phyloP scores from a whole-genome alignment of 2,329 filamentous ascomycete genomes.

The Shiraia bambusicola region DNA sequence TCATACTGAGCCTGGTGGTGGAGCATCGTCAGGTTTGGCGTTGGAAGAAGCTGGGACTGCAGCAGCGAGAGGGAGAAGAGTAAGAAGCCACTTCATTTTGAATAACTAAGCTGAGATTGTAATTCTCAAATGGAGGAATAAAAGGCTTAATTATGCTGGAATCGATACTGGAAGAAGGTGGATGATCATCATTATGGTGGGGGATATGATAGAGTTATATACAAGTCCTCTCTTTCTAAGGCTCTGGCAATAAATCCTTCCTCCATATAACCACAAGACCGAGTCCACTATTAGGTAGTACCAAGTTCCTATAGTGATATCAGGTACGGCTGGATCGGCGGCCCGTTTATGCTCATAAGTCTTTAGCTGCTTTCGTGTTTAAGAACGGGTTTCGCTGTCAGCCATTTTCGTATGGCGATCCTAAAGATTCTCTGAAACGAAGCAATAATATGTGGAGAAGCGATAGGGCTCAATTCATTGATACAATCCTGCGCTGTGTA shows the following conservation, averaged over 20 bases:
- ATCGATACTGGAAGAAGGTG: slow-evolving; percentile 26
- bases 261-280: slow-evolving; percentile 16
- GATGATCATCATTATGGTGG: slow-evolving; percentile 35
- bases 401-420: slow-evolving; percentile 4
- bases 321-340: slow-evolving; percentile 37
- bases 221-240: slow-evolving; percentile 22
- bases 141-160: slow-evolving; percentile 18
- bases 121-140: slow-evolving; percentile 14
- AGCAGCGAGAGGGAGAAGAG: slow-evolving; percentile 37
- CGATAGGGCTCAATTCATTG: slow-evolving; percentile 12
- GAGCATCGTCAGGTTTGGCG: slow-evolving; percentile 28
- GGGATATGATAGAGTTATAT: slow-evolving; percentile 35
- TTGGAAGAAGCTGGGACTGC: slow-evolving; percentile 26
- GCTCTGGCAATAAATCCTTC: slow-evolving; percentile 18
- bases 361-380: slow-evolving; percentile 39
- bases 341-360: slow-evolving; percentile 32
- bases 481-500: slow-evolving; percentile 9
- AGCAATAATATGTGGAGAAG: slow-evolving; percentile 19
- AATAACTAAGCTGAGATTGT: slow-evolving; percentile 14
- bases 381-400: slow-evolving; percentile 5
- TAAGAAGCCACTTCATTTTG: slow-evolving; percentile 44
- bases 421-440: slow-evolving; percentile 13
- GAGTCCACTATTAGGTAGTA: slow-evolving; percentile 27
- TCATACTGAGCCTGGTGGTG: slow-evolving; percentile 32
- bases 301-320: slow-evolving; percentile 38